Evolutionary conservation across 352 stramenopile species (phyloP).

Genomic region (Phytophthora colocasiae): DNA sequence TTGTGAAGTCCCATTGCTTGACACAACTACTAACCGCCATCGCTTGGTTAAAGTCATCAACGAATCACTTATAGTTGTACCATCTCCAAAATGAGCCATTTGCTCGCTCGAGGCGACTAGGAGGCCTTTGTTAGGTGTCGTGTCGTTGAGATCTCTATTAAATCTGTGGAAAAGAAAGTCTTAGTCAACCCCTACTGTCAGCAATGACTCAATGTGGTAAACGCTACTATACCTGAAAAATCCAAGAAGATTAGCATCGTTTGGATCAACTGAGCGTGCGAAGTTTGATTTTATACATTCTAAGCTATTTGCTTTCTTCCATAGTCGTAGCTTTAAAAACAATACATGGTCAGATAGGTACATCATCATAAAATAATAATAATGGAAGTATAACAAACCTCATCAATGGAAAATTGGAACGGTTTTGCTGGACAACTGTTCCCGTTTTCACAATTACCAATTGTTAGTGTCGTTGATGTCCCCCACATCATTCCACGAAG

Average conservation of each 20-base stretch:
- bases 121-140: constrained; percentile 1
- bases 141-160: constrained; percentile 20
- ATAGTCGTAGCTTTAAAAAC: constrained; percentile 27
- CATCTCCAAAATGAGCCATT: constrained; percentile 5
- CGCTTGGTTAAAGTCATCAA: not conserved
- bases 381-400: constrained; percentile 36
- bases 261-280: constrained; percentile 10
- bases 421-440: constrained; percentile 40
- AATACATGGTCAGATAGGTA: not conserved
- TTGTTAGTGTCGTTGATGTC: constrained; percentile 27
- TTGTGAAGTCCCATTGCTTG: constrained; percentile 10
- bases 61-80: constrained; percentile 20
- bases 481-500: constrained; percentile 13
- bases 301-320: constrained; percentile 5
- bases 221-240: constrained; percentile 32
- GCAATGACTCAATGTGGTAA: not conserved
- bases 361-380: not conserved
- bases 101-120: constrained; percentile 2
- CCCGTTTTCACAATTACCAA: constrained; percentile 52
- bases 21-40: constrained; percentile 37
- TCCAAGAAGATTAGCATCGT: constrained; percentile 6
- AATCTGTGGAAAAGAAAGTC: constrained; percentile 10
- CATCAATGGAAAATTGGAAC: constrained; percentile 56
- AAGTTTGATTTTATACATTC: constrained; percentile 20
- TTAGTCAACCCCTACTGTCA: not conserved